Conservation (phyloP, 192 early-diverging fungal species). For the Backusella liffmaniae region DNA sequence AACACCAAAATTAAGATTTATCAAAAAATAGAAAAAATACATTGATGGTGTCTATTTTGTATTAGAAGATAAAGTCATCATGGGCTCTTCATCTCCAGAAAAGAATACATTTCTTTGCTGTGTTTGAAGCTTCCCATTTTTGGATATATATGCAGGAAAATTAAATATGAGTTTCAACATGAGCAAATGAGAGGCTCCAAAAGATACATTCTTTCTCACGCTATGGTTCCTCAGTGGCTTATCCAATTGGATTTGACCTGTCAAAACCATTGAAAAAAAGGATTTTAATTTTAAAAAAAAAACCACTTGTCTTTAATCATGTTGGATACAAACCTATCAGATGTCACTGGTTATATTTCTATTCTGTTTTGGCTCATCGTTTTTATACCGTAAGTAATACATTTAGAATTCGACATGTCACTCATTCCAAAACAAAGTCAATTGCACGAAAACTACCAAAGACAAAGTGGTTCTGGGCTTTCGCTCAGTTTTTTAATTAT, state of each 20-base stretch:
- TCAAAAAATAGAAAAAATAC: no score
- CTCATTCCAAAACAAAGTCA: conserved; percentile 58
- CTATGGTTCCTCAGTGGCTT: neutral
- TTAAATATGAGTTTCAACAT: no score
- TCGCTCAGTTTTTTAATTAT: conserved; percentile 66
- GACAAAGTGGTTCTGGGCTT: conserved; percentile 76
- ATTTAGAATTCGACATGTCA: conserved; percentile 45
- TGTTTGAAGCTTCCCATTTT: no score
- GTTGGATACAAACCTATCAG: neutral
- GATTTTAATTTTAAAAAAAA: no score
- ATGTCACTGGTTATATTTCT: conserved; percentile 61
- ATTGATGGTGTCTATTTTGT: no score
- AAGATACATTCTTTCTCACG: no score
- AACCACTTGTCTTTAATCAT: neutral
- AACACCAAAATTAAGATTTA: no score
- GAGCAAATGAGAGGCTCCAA: no score
- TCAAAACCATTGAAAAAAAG: neutral
- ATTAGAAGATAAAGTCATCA: no score
- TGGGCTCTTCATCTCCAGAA: no score
- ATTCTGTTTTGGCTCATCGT: conserved; percentile 76
- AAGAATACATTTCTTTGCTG: no score
- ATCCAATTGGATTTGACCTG: neutral
- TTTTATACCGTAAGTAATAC: conserved; percentile 63
- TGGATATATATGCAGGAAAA: no score
- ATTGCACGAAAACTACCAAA: conserved; percentile 72